A percentile compares a stretch with the other conserved stretches of the same genome.
Evolutionary conservation across 2,329 filamentous ascomycete species (phyloP).

Genomic region (Xylariaceae sp.): DNA sequence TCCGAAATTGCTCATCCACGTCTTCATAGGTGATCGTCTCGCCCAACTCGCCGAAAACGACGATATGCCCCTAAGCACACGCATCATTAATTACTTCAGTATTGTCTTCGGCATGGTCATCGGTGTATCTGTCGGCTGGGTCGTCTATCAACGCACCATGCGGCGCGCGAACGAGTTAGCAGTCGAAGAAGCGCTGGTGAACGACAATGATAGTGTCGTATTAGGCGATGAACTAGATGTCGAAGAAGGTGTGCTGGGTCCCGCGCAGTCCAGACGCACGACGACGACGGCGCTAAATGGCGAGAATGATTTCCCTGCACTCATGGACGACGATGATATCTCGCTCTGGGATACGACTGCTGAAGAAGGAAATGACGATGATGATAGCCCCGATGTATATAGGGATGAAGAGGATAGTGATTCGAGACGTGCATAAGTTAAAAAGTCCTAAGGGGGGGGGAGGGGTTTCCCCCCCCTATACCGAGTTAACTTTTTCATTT

Average conservation of each 20-base stretch:
- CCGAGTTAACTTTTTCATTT: too few relatives aligned
- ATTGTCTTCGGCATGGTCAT: conserved; percentile 67
- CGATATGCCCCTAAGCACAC: conserved; percentile 73
- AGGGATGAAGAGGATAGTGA: conserved; percentile 16
- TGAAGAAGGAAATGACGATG: background rate
- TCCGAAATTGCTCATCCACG: conserved; percentile 84
- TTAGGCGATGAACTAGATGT: conserved; percentile 30
- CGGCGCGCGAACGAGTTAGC: conserved; percentile 55
- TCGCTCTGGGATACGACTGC: conserved; percentile 46
- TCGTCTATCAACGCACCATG: conserved; percentile 75
- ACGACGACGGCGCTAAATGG: conserved; percentile 1
- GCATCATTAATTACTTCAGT: conserved; percentile 75
- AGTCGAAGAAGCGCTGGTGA: conserved; percentile 34
- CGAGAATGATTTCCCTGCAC: conserved; percentile 46
- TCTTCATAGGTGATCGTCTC: conserved; percentile 84
- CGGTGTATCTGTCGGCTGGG: conserved; percentile 69
- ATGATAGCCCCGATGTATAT: conserved; percentile 9
- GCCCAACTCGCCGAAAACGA: conserved; percentile 79
- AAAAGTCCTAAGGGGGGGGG: background rate
- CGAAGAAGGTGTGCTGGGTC: conserved; percentile 37
- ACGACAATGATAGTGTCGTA: conserved; percentile 5
- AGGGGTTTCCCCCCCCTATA: too few relatives aligned
- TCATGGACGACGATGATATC: conserved; percentile 56
- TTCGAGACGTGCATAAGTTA: background rate
- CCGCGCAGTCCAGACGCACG: conserved; percentile 19